Base-by-base conservation (phyloP, 2,329 filamentous ascomycete genomes). In the Thielaviopsis euricoi region DNA sequence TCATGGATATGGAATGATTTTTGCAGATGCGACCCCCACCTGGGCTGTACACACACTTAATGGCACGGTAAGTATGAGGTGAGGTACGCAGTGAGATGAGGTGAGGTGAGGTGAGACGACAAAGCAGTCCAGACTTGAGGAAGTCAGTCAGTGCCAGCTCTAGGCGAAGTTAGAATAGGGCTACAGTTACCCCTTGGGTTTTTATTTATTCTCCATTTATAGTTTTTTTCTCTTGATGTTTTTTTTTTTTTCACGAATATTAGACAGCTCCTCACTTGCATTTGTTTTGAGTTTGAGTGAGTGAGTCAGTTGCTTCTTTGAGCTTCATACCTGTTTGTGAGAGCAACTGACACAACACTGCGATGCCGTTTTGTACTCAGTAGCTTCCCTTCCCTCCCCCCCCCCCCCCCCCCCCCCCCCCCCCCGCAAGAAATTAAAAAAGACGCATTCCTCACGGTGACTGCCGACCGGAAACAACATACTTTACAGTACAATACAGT, bases 11-110 rank as follows among this genome's bases (percentile, higher is more conserved):
- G 49, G 53, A 56, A 37, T 59, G 58, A 59, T 59, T 46, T 53
- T 49, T 59, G 58, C 58, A 59, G 53, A 59, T 59, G 53, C 53
- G 19, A 19, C 29, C 37, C 53, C 26, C 52, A 54, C n/a, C 52
- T 40, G 43, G 53, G 53, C 53, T 3, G 33, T 46, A 52, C 3
- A 52, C 23, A n/a, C 22, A 23, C 23, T 6, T n/a, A 29, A 52
- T 52, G 50, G 50, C 22, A 52, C 50, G 50, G 50, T 52, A 29
- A 33, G 23, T 17, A 52, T 52, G 22, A 52, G 50, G 50, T 52
- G 50, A 52, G 50, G 50, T 26, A 29, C 50, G 26, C 50, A 33
- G 21, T 52, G 50, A 52, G 50, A 13, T 52, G 50, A 33, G 50
- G 26, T 52, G 22, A 52, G 50, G 50, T 52, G 50, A 52, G 50